Evolutionary conservation across 192 early-diverging fungal genomes (phyloP).

Genomic region (Coemansia sp.): DNA sequence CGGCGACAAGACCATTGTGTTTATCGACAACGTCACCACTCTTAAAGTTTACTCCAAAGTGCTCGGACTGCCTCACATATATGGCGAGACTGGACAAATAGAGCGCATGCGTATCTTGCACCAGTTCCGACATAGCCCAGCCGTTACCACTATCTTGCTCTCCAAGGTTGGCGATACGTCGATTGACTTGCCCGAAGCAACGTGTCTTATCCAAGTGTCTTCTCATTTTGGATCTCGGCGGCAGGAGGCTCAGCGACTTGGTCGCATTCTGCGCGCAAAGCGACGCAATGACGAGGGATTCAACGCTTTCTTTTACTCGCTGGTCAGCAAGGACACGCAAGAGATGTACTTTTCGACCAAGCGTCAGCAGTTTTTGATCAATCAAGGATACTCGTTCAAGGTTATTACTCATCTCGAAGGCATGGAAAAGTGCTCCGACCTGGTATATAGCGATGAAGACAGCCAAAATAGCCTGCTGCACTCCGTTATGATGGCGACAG

Average conservation of each 20-base stretch:
- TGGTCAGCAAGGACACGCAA: too few species aligned
- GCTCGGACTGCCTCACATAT: slow-evolving; percentile 79
- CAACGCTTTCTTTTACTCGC: slow-evolving; percentile 98
- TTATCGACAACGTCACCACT: slow-evolving; percentile 99
- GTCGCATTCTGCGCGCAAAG: slow-evolving; percentile 94
- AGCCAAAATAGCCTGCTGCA: slow-evolving; percentile 87
- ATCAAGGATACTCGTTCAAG: slow-evolving; percentile 99
- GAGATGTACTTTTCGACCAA: slow-evolving; percentile 97
- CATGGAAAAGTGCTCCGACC: slow-evolving; percentile 75
- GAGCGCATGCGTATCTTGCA: slow-evolving; percentile 92
- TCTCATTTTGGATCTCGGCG: slow-evolving; percentile 97
- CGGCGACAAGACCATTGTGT: slow-evolving; percentile 98
- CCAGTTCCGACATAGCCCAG: slow-evolving; percentile 94
- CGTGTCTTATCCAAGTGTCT: slow-evolving; percentile 97
- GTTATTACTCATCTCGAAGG: slow-evolving; percentile 96
- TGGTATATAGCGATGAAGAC: slow-evolving; percentile 74
- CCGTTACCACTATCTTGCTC: slow-evolving; percentile 87
- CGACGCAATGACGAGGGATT: slow-evolving; percentile 90
- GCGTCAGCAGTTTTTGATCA: slow-evolving; percentile 98
- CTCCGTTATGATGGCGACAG: slow-evolving; percentile 77
- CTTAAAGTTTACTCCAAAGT: slow-evolving; percentile 93
- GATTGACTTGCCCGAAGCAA: slow-evolving; percentile 98
- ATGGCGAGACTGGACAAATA: slow-evolving; percentile 86
- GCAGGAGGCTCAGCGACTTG: slow-evolving; percentile 98
- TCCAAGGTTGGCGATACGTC: slow-evolving; percentile 99